Conservation (phyloP, 2,329 filamentous ascomycete species). For the Aureobasidium sp. region DNA sequence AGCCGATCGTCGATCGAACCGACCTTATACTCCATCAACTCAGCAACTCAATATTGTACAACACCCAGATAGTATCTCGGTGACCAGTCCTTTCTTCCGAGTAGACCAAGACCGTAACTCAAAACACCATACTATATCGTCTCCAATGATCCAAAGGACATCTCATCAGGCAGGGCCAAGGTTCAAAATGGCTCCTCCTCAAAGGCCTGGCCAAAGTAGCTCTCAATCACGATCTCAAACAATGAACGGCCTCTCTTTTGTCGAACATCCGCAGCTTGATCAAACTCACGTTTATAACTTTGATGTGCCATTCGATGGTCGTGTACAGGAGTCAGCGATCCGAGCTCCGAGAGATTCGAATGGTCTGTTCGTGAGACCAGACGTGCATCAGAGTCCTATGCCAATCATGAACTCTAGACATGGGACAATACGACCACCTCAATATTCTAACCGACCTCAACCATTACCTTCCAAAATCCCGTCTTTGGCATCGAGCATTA, state of each 20-base stretch:
- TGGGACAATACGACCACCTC: not conserved
- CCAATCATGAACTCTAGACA: not conserved
- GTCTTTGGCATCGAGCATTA: constrained; percentile 9
- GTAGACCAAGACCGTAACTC: not conserved
- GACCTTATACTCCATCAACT: constrained; percentile 3
- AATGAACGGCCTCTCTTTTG: constrained; percentile 31
- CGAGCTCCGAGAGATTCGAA: constrained; percentile 17
- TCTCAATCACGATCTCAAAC: constrained; percentile 16
- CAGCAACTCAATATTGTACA: not conserved
- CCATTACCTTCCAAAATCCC: constrained; percentile 10
- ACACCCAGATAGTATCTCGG: not conserved
- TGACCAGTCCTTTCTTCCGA: constrained; percentile 5
- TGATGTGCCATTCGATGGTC: not conserved
- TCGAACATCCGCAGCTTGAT: constrained; percentile 23
- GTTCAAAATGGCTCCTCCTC: constrained; percentile 1
- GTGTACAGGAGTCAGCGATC: not conserved
- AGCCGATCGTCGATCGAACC: not conserved
- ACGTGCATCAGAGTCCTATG: not conserved
- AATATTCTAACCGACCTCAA: constrained; percentile 16
- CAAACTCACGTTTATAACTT: not conserved
- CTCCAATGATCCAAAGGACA: not conserved
- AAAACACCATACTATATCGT: not conserved
- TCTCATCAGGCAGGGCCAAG: not conserved
- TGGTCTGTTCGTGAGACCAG: constrained; percentile 15
- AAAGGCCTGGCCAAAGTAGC: not conserved